Conservation (phyloP, 768 basidiomycete genomes). For the Tricholoma sp. region DNA sequence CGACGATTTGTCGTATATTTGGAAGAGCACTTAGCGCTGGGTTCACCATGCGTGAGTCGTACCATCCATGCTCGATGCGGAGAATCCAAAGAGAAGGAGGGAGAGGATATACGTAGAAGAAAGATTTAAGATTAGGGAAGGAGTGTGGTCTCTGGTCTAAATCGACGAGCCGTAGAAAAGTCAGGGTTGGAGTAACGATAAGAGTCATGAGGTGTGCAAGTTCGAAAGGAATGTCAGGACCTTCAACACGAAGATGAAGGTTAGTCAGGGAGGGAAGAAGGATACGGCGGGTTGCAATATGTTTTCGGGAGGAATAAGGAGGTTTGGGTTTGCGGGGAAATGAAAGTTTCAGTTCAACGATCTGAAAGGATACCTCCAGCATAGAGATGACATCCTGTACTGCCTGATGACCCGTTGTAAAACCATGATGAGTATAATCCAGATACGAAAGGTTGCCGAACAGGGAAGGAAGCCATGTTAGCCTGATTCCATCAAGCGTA, state of each 20-base stretch:
- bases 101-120: constrained; percentile 40
- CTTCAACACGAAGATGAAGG: constrained; percentile 47
- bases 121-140: constrained; percentile 42
- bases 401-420: constrained; percentile 52
- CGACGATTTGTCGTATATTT: constrained; percentile 25
- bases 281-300: constrained; percentile 27
- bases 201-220: constrained; percentile 47
- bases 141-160: constrained; percentile 26
- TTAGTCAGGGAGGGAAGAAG: constrained; percentile 40
- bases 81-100: constrained; percentile 34
- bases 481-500: constrained; percentile 58
- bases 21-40: constrained; percentile 30
- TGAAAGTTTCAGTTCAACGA: constrained; percentile 51
- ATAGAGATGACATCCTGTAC: constrained; percentile 55
- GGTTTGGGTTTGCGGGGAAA: constrained; percentile 39
- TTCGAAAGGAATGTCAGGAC: constrained; percentile 57
- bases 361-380: constrained; percentile 45
- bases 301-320: constrained; percentile 16
- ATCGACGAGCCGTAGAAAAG: constrained; percentile 44
- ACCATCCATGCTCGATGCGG: constrained; percentile 43
- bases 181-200: constrained; percentile 43
- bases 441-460: constrained; percentile 58
- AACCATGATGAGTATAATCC: constrained; percentile 71
- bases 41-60: constrained; percentile 34
- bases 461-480: constrained; percentile 58